phyloP scores from a whole-genome alignment of 257 asterid genomes.

The Rehmannia glutinosa region DNA sequence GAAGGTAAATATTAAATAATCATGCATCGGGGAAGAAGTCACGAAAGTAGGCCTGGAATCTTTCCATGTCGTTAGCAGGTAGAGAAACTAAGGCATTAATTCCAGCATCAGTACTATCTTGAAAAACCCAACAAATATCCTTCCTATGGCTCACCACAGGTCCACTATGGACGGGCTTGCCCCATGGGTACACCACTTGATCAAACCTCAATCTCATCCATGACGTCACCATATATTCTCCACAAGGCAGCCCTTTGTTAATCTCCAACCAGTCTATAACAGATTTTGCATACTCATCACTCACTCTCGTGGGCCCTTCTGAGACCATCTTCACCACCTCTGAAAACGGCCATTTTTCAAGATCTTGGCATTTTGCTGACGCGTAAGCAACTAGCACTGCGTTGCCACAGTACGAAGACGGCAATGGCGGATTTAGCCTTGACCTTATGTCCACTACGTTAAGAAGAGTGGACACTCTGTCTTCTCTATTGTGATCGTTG shows the following conservation, averaged over 20 bases:
- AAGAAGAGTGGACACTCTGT: slow-evolving; percentile 37
- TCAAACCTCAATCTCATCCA: background rate
- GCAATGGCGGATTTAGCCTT: slow-evolving; percentile 59
- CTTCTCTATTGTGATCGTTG: background rate
- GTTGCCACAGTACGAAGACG: slow-evolving; percentile 51
- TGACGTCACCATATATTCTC: background rate
- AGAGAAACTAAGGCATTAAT: slow-evolving; percentile 40
- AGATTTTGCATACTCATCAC: slow-evolving; percentile 43
- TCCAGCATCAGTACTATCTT: slow-evolving; percentile 25
- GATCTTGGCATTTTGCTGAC: slow-evolving; percentile 16
- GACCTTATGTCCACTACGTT: slow-evolving; percentile 56
- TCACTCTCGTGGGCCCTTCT: slow-evolving; percentile 27
- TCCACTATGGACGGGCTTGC: background rate
- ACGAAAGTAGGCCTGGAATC: slow-evolving; percentile 26
- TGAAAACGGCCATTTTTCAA: slow-evolving; percentile 31
- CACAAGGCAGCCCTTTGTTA: background rate
- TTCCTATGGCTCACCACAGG: slow-evolving; percentile 35
- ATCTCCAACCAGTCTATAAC: slow-evolving; percentile 38
- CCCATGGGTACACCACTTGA: background rate
- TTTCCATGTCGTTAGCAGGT: slow-evolving; percentile 39
- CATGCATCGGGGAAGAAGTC: too few species aligned
- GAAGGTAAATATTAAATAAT: too few species aligned
- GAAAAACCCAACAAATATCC: slow-evolving; percentile 35
- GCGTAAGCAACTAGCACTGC: slow-evolving; percentile 49
- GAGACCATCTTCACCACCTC: slow-evolving; percentile 30